Evolutionary conservation across 352 stramenopile genomes (phyloP), one percentile per base, ranked within the genome.

Genomic region (Phytophthora pini): DNA sequence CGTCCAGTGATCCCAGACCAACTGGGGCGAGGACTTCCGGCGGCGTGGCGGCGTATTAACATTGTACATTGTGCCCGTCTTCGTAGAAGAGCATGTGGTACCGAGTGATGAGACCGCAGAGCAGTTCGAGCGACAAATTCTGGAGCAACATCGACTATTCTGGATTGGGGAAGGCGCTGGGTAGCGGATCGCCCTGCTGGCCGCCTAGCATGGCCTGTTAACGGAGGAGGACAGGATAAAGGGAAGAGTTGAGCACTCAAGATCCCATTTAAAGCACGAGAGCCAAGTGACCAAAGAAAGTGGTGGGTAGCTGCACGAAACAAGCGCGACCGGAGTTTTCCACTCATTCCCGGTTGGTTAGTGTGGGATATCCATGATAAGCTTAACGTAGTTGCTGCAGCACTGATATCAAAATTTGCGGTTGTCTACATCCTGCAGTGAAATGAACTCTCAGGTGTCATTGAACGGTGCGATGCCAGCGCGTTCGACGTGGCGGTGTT

Each of bases 121-220:
- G 34, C 61, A 69, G 24, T 61, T 84, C 7, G 79, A 91, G 56
- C 80, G 60, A 17, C 78, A 70, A 4, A 60, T 91, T 45, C 52
- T 88, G 51, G 80, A 89, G 44, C 81, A 91, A 41, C 82, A 91
- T 31, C 80, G 82, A 15, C 72, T 84, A n/a, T 91, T 91, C 47
- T 91, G 82, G 82, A 91, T 91, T 67, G 74, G 81, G 38, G 82
- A 91, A 72, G 82, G 80, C 20, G 82, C 82, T 11, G 69, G 72
- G 15, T 76, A 79, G 50, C 44, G 17, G 51, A 46, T 4, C 17
- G 40, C 20, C 17, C 29, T 31, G 34, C 4, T 47, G 29, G 24
- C 6, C n/a, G 24, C 11, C 24, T 24, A 24, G 26, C 31, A n/a
- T 46, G 6, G 52, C 26, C 20, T 17, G 29, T 53, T 15, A 48